A percentile compares a stretch with the other conserved stretches of the same genome.
These are phyloP conservation scores for Colletotrichum chlorophyti DNA, from an alignment of 2,329 filamentous ascomycete genomes.

Conservation along the genomic window DNA sequence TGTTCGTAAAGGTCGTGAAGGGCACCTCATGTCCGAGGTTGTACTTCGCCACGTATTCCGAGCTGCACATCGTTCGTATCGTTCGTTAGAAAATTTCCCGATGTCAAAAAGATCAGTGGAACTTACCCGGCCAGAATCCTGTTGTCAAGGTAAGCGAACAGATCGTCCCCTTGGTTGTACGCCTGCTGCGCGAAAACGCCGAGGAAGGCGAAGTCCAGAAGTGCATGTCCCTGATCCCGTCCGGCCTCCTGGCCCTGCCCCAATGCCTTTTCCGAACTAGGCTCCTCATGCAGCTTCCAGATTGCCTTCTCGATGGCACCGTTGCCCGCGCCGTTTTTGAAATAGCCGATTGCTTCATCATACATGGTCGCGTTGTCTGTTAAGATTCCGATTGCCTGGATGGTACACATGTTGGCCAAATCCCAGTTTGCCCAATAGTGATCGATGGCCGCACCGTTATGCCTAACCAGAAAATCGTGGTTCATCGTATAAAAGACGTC, in stretches of 20 bases:
- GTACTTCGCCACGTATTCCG: conserved; percentile 48
- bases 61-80: conserved; percentile 28
- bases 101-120: neutral
- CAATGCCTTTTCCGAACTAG: conserved; percentile 37
- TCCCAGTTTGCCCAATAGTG: conserved; percentile 55
- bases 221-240: conserved; percentile 52
- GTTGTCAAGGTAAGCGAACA: conserved; percentile 43
- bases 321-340: conserved; percentile 45
- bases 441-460: conserved; percentile 41
- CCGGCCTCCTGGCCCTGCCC: conserved; percentile 49
- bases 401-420: conserved; percentile 48
- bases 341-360: conserved; percentile 46
- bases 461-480: conserved; percentile 42
- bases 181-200: conserved; percentile 48
- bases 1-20: conserved; percentile 46
- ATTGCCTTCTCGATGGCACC: conserved; percentile 43
- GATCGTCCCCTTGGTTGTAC: conserved; percentile 49
- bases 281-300: conserved; percentile 38
- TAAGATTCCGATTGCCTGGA: conserved; percentile 49
- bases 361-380: conserved; percentile 49
- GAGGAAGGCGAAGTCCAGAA: conserved; percentile 45
- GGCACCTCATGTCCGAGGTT: conserved; percentile 50
- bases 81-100: neutral
- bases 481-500: conserved; percentile 48
- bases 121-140: conserved; percentile 43